Evolutionary conservation across 139 green algal species (phyloP).

Genomic region (Tetradesmus lagerheimii): DNA sequence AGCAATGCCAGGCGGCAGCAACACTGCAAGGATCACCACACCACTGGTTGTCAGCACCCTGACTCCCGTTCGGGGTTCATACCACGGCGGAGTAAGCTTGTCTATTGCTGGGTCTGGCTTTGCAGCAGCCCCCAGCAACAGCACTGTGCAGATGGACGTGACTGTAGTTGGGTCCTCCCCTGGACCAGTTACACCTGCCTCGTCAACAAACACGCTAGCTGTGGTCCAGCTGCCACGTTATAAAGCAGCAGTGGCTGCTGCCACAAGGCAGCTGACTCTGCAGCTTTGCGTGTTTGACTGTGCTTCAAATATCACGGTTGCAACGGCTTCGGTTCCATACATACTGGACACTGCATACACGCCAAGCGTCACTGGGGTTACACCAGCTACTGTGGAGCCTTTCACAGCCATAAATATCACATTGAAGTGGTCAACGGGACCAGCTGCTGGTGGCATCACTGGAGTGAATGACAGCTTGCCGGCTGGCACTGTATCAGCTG

Average conservation of each 20-base stretch:
- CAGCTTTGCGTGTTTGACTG: not conserved
- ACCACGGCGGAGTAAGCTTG: not conserved
- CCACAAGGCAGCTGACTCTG: not conserved
- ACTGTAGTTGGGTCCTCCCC: not conserved
- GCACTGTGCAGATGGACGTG: not conserved
- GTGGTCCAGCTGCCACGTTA: not conserved
- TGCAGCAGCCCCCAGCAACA: not conserved
- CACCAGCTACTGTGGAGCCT: not conserved
- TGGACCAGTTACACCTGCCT: not conserved
- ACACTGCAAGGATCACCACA: not conserved
- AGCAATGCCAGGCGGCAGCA: not conserved
- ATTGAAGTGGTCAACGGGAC: not conserved
- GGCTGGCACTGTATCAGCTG: not conserved
- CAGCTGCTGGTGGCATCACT: not conserved
- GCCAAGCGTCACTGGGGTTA: not conserved
- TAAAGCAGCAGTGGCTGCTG: not conserved
- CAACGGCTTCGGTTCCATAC: not conserved
- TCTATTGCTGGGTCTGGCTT: not conserved
- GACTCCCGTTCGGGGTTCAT: not conserved
- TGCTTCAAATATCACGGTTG: not conserved
- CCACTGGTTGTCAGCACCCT: not conserved
- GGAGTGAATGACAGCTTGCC: not conserved
- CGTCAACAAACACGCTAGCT: not conserved
- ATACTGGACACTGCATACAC: not conserved
- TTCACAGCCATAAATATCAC: not conserved